Conservation (phyloP, 495 filamentous ascomycete species). For the Aspergillus hancockii region DNA sequence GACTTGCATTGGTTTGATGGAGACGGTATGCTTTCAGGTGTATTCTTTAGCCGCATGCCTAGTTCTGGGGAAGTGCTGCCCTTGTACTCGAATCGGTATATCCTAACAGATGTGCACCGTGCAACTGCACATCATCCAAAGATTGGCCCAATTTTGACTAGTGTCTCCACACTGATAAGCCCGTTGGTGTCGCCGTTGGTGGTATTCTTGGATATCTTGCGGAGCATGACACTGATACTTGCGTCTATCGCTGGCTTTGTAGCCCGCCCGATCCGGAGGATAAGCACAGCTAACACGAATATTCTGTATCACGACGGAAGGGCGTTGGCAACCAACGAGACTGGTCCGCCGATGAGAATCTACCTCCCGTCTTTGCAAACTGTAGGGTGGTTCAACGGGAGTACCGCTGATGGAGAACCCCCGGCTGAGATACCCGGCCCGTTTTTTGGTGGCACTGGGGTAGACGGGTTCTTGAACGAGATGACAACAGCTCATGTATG, state of each 20-base stretch:
- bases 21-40: slow-evolving; percentile 69
- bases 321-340: slow-evolving; percentile 66
- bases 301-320: slow-evolving; percentile 65
- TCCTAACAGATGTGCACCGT: slow-evolving; percentile 62
- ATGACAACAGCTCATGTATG: slow-evolving; percentile 65
- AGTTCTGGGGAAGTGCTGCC: slow-evolving; percentile 39
- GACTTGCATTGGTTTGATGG: slow-evolving; percentile 71
- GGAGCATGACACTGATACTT: slow-evolving; percentile 46
- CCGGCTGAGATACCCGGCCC: slow-evolving; percentile 10
- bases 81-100: slow-evolving; percentile 63
- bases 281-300: slow-evolving; percentile 65
- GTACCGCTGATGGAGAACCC: slow-evolving; percentile 47
- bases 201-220: slow-evolving; percentile 46
- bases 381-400: slow-evolving; percentile 66
- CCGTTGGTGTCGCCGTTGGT: slow-evolving; percentile 42
- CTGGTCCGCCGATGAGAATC: slow-evolving; percentile 64
- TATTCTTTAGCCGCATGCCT: slow-evolving; percentile 49
- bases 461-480: slow-evolving; percentile 59
- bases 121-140: slow-evolving; percentile 46
- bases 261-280: slow-evolving; percentile 57
- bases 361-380: slow-evolving; percentile 61
- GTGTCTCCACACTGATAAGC: slow-evolving; percentile 61
- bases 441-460: slow-evolving; percentile 52
- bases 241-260: slow-evolving; percentile 55
- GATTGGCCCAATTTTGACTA: slow-evolving; percentile 56